These are phyloP conservation scores for Pythium biforme DNA, from an alignment of 352 stramenopile genomes.

Conservation along the genomic window DNA sequence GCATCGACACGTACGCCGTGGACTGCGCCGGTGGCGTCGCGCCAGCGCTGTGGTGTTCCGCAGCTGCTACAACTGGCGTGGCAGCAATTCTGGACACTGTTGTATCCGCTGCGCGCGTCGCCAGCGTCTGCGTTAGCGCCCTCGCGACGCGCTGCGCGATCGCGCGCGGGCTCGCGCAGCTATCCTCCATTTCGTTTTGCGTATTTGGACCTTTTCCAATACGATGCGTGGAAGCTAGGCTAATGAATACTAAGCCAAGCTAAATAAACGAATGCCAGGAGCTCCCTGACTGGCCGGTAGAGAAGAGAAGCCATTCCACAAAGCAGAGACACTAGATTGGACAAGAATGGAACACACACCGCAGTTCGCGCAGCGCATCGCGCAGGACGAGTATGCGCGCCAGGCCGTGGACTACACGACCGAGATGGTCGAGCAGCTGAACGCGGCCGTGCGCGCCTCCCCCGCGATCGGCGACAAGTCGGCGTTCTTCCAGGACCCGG, in stretches of 20 bases:
- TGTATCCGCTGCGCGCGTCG: not conserved
- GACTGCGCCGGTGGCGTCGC: conserved; percentile 24
- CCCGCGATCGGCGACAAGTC: conserved; percentile 53
- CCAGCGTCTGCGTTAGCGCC: conserved; percentile 12
- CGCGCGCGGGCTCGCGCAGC: conserved; percentile 14
- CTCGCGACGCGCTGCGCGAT: conserved; percentile 15
- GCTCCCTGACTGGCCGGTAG: not conserved
- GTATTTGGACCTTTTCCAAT: not conserved
- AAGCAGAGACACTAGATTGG: not conserved
- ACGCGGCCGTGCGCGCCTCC: conserved; percentile 49
- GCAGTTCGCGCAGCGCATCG: conserved; percentile 24
- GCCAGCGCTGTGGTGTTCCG: not conserved
- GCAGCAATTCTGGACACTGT: not conserved
- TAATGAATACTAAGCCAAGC: not conserved
- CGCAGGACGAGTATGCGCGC: conserved; percentile 47
- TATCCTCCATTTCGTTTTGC: conserved; percentile 13
- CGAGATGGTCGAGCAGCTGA: conserved; percentile 60
- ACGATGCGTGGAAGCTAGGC: not conserved
- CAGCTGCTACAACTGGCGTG: not conserved
- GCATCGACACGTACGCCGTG: conserved; percentile 87
- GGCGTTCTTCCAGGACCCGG: conserved; percentile 60
- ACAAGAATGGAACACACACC: conserved; percentile 10
- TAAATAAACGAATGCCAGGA: conserved; percentile 13
- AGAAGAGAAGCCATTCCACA: not conserved
- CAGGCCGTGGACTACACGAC: conserved; percentile 70